Evolutionary conservation across 1,284 basidiomycete species (phyloP).

Genomic region (Takashimella tepidaria): DNA sequence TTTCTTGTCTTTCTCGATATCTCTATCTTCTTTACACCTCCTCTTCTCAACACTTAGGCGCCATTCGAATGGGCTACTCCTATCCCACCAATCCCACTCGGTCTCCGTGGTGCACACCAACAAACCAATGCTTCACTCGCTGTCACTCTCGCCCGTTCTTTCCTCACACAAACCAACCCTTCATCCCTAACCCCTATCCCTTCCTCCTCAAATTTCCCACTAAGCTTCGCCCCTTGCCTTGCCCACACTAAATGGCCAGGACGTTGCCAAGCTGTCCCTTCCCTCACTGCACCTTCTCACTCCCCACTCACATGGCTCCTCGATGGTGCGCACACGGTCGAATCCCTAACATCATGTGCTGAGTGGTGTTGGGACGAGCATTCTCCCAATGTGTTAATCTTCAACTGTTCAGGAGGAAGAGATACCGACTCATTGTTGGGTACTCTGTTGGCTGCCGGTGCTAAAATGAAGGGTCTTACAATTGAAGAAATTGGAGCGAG

Average conservation of each 20-base stretch:
- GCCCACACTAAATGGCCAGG: slow-evolving; percentile 83
- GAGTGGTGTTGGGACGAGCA: slow-evolving; percentile 58
- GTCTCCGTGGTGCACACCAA: slow-evolving; percentile 86
- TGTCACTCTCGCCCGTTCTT: slow-evolving; percentile 65
- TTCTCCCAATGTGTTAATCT: slow-evolving; percentile 64
- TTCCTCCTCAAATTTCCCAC: slow-evolving; percentile 50
- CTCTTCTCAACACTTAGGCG: too few species aligned
- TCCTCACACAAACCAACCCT: slow-evolving; percentile 53
- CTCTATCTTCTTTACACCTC: slow-evolving; percentile 52
- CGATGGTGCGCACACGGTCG: slow-evolving; percentile 92
- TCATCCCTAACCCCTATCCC: slow-evolving; percentile 26
- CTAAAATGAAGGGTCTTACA: slow-evolving; percentile 34
- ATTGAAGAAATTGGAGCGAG: slow-evolving; percentile 49
- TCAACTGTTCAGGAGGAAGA: slow-evolving; percentile 93
- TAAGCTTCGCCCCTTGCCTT: slow-evolving; percentile 60
- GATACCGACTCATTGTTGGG: slow-evolving; percentile 69
- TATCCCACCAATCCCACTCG: slow-evolving; percentile 51
- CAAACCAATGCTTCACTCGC: slow-evolving; percentile 85
- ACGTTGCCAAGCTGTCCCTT: slow-evolving; percentile 86
- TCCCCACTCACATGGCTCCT: slow-evolving; percentile 70
- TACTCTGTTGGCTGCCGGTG: slow-evolving; percentile 51
- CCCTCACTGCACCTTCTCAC: slow-evolving; percentile 35
- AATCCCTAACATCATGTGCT: slow-evolving; percentile 80
- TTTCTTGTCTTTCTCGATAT: too few species aligned
- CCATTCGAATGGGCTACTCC: slow-evolving; percentile 33